Evolutionary conservation across 2,329 filamentous ascomycete genomes (phyloP), one percentile per base, ranked within the genome.

Genomic region (Corynespora cassiicola): DNA sequence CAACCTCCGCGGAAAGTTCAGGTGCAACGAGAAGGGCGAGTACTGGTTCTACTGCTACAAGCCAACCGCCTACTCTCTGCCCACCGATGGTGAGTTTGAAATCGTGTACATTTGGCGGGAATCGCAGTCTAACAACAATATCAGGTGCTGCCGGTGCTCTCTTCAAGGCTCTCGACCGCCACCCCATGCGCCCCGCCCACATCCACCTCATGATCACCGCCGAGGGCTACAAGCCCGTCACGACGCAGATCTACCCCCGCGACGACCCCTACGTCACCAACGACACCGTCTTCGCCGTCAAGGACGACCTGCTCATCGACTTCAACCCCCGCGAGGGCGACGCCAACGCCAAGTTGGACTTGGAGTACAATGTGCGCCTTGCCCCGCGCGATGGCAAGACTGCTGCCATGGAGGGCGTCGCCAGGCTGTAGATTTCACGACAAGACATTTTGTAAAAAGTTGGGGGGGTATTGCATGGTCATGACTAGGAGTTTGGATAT

Each of bases 1-100:
- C 78, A 90, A 90, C 75, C 76, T 89, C 26, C 80, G 86, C 27
- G 86, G 86, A 65, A 89, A 88, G 74, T 89, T 89, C 75, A 79
- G 77, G 55, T 81, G 84, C 49, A 80, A 88, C 66, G 78, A 79
- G 55, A 78, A 88, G 47, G 86, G 86, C 54, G 78, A 84, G 65
- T 87, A 85, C 71, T 79, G 75, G 71, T 85, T 87, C 70, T 88
- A 88, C 79, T 88, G 85, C 76, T 80, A 85, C 61, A 78, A 86
- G 69, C 86, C 86, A 1, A 88, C 86, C 0, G 82, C 84, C 5
- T 89, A 89, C 71, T 84, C 84, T 24, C 75, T 89, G 46, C 84
- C 85, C 28, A 83, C 78, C 33, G 81, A 87, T 54, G 85, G 74
- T 63, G 51, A 44, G 58, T 47, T 26, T 12, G 23, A 5, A 11